phyloP scores from a whole-genome alignment of 495 filamentous ascomycete genomes.

The Massariosphaeria phaeospora region DNA sequence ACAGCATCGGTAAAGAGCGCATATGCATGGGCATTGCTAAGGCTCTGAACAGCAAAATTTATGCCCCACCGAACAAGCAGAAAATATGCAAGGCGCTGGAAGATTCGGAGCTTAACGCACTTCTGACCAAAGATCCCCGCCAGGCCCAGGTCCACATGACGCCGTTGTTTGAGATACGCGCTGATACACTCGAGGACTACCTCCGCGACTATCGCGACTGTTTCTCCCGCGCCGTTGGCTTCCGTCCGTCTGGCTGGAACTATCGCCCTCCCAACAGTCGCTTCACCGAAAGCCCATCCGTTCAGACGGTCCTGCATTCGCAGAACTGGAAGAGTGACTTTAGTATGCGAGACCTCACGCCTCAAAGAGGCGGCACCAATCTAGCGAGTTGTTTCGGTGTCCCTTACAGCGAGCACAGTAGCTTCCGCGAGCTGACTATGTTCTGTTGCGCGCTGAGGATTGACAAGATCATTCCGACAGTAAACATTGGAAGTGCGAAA shows the following conservation, averaged over 20 bases:
- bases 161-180: constrained; percentile 81
- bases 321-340: constrained; percentile 69
- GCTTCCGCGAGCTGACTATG: constrained; percentile 87
- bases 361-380: constrained; percentile 71
- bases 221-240: constrained; percentile 84
- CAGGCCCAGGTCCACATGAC: constrained; percentile 98
- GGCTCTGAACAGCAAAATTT: constrained; percentile 86
- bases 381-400: constrained; percentile 82
- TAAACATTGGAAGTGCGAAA: constrained; percentile 75
- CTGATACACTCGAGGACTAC: constrained; percentile 85
- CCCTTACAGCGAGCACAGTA: constrained; percentile 92
- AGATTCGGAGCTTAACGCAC: constrained; percentile 70
- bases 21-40: constrained; percentile 88
- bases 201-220: constrained; percentile 67
- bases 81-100: constrained; percentile 79
- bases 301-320: constrained; percentile 66
- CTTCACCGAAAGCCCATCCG: constrained; percentile 58
- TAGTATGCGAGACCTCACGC: constrained; percentile 57
- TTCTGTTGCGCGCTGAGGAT: constrained; percentile 85
- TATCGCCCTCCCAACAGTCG: constrained; percentile 67
- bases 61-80: constrained; percentile 73
- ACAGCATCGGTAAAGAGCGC: constrained; percentile 95
- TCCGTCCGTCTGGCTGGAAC: constrained; percentile 88
- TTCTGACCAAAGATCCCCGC: constrained; percentile 71
- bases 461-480: constrained; percentile 85